A percentile compares a stretch with the other conserved stretches of the same genome.
phyloP scores from a whole-genome alignment of 495 filamentous ascomycete species.

The Glarea lozoyensis region DNA sequence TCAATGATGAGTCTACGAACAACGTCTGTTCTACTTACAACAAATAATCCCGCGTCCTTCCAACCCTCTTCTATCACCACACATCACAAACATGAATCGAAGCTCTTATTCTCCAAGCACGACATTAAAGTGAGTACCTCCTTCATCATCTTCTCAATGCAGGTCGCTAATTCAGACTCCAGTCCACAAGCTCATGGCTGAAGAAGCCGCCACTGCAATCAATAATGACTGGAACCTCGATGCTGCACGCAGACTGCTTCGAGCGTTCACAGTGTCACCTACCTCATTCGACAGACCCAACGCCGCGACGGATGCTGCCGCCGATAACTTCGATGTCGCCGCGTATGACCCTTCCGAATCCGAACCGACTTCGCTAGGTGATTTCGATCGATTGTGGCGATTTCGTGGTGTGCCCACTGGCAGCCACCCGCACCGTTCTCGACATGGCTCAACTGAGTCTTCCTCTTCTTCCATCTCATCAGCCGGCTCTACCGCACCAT shows the following conservation, averaged over 20 bases:
- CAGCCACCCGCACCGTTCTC: not conserved
- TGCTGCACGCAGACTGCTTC: not conserved
- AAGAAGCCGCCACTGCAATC: too few species aligned
- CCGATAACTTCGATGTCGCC: not conserved
- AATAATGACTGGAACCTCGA: too few species aligned
- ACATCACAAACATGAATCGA: too few species aligned
- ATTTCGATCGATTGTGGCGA: slow-evolving; percentile 10
- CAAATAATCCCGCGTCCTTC: too few species aligned
- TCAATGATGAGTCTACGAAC: too few species aligned
- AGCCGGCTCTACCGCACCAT: slow-evolving; percentile 5
- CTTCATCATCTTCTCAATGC: too few species aligned
- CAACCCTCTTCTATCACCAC: too few species aligned
- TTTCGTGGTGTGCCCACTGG: slow-evolving; percentile 7
- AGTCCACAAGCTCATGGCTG: too few species aligned
- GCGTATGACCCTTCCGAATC: slow-evolving; percentile 7
- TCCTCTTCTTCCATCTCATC: slow-evolving; percentile 1
- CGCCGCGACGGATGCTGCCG: not conserved
- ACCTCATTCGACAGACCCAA: not conserved
- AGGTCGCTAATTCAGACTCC: too few species aligned
- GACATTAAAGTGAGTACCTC: too few species aligned
- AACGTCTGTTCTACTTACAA: too few species aligned
- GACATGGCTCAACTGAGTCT: not conserved
- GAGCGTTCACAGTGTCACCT: not conserved
- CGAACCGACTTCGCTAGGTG: slow-evolving; percentile 7
- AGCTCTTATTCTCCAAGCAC: too few species aligned